Evolutionary conservation across 179 eudicot genomes (phyloP).

Genomic region (Carnegiea gigantea): DNA sequence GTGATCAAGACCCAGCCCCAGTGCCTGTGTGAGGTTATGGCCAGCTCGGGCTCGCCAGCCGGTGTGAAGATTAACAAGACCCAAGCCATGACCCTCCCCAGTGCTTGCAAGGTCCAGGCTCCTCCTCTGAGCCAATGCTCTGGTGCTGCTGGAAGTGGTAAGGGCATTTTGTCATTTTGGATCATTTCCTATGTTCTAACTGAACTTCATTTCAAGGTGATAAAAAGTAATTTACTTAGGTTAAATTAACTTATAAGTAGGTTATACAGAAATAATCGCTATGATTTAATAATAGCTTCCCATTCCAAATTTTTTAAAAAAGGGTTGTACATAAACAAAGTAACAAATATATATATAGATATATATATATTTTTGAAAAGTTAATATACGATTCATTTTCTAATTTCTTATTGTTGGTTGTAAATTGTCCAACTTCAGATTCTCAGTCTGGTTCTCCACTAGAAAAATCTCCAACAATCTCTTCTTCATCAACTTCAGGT

Average conservation of each 20-base stretch:
- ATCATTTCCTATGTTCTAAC: no score
- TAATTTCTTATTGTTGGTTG: not conserved
- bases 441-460: conserved; percentile 25
- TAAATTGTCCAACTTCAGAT: not conserved
- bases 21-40: conserved; percentile 57
- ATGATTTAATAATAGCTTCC: no score
- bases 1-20: conserved; percentile 50
- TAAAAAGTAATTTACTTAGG: no score
- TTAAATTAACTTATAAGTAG: no score
- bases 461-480: not conserved
- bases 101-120: conserved; percentile 49
- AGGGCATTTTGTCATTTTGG: not conserved
- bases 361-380: no score
- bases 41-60: conserved; percentile 33
- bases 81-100: conserved; percentile 49
- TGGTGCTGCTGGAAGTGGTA: conserved; percentile 18
- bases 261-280: no score
- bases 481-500: conserved; percentile 16
- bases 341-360: no score
- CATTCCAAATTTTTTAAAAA: no score
- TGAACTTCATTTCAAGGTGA: no score
- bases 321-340: no score
- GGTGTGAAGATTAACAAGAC: conserved; percentile 42
- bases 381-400: no score
- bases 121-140: conserved; percentile 46